Base-by-base conservation (phyloP, 495 filamentous ascomycete species). In the Hypoxylon lienhwacheense region DNA sequence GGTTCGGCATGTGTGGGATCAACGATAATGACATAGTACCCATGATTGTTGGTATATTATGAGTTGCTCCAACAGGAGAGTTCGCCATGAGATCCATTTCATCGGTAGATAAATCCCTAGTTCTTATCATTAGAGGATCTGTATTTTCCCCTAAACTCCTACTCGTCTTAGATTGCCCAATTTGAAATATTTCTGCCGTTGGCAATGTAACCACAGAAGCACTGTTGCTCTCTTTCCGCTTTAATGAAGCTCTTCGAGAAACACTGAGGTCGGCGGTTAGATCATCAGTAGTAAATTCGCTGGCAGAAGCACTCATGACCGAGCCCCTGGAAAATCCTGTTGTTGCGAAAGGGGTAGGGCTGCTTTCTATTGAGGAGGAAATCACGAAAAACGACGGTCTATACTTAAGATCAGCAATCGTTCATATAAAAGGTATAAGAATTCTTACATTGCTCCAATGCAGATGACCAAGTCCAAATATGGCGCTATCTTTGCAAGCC, bases 281-380 rank as follows among this genome's bases (percentile, higher is more conserved):
- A 10, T 67, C 62, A 29, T 63, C 59, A 0, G 33, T 31, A 0
- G 33, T 31, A 11, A 39, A 55, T 7, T 58, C 48, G 36, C 48
- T 53, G n/a, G 28, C 34, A 5, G 49, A 42, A n/a, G 28, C 43
- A 4, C 45, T 49, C 5, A 67, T 32, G 34, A 67, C 58, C 0
- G 65, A 60, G 16, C 29, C 25, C 15, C 10, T 53, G 7, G 65
- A 60, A 11, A 65, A 10, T 0, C 58, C 55, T 5, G 52, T 44
- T 0, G 62, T 65, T 11, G 59, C 52, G 39, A 65, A 67, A 14
- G 65, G 62, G 0, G 54, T 60, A 26, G 51, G 16, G 14, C 61
- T 56, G 34, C 50, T 65, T 35, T 67, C 65, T 29, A 67, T 63
- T 5, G 55, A 58, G 34, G 63, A 36, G 3, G 62, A 65, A 34